Evolutionary conservation across 495 filamentous ascomycete genomes (phyloP).

Genomic region (Hyphodiscus hymeniophilus): DNA sequence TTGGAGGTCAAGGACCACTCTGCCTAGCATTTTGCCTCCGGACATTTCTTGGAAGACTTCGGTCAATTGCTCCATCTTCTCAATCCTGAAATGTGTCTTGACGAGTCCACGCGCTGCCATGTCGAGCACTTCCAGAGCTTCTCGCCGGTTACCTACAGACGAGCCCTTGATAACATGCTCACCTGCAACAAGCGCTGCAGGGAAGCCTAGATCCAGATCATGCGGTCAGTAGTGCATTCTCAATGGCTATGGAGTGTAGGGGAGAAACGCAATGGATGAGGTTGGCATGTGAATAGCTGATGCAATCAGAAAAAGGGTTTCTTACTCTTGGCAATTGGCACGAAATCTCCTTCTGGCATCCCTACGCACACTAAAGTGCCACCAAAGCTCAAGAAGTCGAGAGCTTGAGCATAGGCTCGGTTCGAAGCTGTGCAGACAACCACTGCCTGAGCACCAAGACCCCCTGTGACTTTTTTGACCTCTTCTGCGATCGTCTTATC

Average conservation of each 20-base stretch:
- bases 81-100: slow-evolving; percentile 48
- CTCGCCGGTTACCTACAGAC: slow-evolving; percentile 55
- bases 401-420: slow-evolving; percentile 52
- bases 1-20: slow-evolving; percentile 50
- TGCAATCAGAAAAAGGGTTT: slow-evolving; percentile 7
- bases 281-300: too few species aligned
- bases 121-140: slow-evolving; percentile 59
- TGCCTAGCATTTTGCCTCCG: slow-evolving; percentile 45
- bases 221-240: too few species aligned
- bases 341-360: slow-evolving; percentile 52
- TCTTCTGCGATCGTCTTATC: slow-evolving; percentile 39
- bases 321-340: slow-evolving; percentile 38
- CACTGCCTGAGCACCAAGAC: slow-evolving; percentile 52
- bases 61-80: slow-evolving; percentile 56
- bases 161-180: slow-evolving; percentile 50
- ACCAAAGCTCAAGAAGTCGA: slow-evolving; percentile 53
- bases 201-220: slow-evolving; percentile 28
- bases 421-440: slow-evolving; percentile 59
- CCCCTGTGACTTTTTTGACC: slow-evolving; percentile 47
- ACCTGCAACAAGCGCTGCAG: slow-evolving; percentile 40
- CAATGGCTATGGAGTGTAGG: too few species aligned
- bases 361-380: slow-evolving; percentile 59
- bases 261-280: too few species aligned
- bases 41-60: slow-evolving; percentile 54
- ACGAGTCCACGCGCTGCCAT: slow-evolving; percentile 54